Evolutionary conservation across 2,329 filamentous ascomycete genomes (phyloP), one percentile per base, ranked within the genome.

Genomic region (Xylaria sp.): DNA sequence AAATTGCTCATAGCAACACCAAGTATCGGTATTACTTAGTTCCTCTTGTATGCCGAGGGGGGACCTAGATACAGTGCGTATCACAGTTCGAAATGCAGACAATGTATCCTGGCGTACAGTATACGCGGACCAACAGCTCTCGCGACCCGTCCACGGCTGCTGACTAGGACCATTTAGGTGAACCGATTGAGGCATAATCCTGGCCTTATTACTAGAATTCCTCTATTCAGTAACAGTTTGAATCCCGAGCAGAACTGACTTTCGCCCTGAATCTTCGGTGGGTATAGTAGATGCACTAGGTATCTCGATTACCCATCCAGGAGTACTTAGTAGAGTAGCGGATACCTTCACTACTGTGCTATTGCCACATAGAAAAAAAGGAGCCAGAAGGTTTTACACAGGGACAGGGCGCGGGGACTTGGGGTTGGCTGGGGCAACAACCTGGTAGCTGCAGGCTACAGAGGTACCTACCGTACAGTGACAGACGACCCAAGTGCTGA

Each of bases 111-210:
- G 12, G 13, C 13, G 23, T 29, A 58, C 37, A 44, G 55, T 58
- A 12, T 32, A n/a, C 32, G 25, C 9, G 5, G 32, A 10, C 62
- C 21, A 29, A 55, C n/a, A 40, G 53, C 54, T n/a, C 54, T 71
- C 70, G 70, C 70, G 68, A 70, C 53, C 61, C 65, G 61, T 47
- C 55, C 57, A 64, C 37, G 69, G 47, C 60, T 67, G 47, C 54
- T 40, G 48, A 53, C 59, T 66, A 58, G 64, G 42, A 64, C 44
- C n/a, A n/a, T 35, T 40, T 40, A 16, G 53, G 61, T 50, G 55
- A 57, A 32, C 62, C 62, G 54, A 65, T 44, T 16, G 32, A 58
- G 51, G 50, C 59, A 32, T 40, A 54, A 60, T 40, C 48, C 60
- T 55, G 42, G 53, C 35, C 42, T 35, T 61, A 55, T 50, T 64